These are phyloP conservation scores for Endothia cerciana DNA, from an alignment of 2,329 filamentous ascomycete species.

Conservation along the genomic window DNA sequence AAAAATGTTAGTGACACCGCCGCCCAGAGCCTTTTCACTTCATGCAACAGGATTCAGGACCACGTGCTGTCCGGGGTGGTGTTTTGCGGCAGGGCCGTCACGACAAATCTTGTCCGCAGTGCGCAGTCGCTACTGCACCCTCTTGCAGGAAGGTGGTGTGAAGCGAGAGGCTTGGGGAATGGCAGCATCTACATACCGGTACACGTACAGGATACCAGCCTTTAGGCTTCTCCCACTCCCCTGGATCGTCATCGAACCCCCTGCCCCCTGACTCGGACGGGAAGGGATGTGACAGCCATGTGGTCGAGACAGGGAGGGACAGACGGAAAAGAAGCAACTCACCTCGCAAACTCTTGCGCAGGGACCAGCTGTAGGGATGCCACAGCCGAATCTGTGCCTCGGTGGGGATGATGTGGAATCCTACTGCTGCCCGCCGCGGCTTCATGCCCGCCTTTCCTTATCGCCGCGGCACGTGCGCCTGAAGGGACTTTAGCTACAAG, in stretches of 20 bases:
- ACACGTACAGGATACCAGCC: neutral
- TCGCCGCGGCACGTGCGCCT: neutral
- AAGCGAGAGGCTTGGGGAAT: constrained; percentile 16
- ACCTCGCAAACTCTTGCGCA: constrained; percentile 29
- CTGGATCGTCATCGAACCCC: neutral
- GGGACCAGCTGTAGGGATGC: constrained; percentile 6
- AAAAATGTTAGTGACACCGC: constrained; percentile 29
- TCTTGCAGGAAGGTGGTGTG: constrained; percentile 16
- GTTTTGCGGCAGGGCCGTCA: constrained; percentile 10
- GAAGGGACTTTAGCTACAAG: neutral
- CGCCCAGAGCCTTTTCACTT: constrained; percentile 13
- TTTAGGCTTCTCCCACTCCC: constrained; percentile 2
- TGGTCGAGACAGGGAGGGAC: neutral
- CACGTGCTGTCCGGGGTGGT: constrained; percentile 26
- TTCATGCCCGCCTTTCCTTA: neutral
- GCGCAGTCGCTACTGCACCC: constrained; percentile 8
- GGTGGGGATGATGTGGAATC: constrained; percentile 24
- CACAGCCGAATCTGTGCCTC: constrained; percentile 5
- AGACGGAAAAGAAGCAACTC: constrained; percentile 3
- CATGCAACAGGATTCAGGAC: constrained; percentile 10
- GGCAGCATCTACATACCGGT: neutral
- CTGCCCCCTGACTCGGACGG: neutral
- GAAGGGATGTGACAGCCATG: constrained; percentile 6
- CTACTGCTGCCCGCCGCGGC: constrained; percentile 9
- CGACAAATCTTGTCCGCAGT: constrained; percentile 15